Conservation (phyloP, 345 rosid species). For the Eucalyptus victrix region DNA sequence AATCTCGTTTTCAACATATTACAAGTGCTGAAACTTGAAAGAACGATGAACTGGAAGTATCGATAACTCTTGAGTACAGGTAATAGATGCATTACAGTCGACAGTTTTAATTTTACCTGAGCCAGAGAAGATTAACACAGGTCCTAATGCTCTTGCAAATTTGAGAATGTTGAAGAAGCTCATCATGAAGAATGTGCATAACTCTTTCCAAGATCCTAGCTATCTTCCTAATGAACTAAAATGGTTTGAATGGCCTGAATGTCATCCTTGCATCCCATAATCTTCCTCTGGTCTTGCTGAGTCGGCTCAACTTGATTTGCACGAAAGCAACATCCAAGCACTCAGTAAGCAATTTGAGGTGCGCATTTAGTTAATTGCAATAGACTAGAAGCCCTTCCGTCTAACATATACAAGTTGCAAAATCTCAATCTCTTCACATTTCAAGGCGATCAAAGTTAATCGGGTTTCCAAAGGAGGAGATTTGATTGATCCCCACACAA, state of each 20-base stretch:
- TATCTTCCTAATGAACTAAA: neutral
- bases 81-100: neutral
- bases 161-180: neutral
- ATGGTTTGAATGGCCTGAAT: neutral
- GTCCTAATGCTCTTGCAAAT: neutral
- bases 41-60: too few species aligned
- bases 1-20: too few species aligned
- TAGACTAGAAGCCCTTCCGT: accelerated
- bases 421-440: accelerated
- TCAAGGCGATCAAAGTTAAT: accelerated
- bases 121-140: neutral
- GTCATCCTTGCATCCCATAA: neutral
- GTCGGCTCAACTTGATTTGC: neutral
- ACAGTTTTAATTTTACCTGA: neutral
- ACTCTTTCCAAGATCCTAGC: neutral
- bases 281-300: neutral
- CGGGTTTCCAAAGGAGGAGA: too few species aligned
- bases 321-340: neutral
- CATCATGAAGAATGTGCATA: neutral
- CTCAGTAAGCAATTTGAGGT: neutral
- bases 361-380: neutral
- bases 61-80: too few species aligned
- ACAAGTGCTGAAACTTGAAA: too few species aligned
- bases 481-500: too few species aligned
- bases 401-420: too few species aligned